These are phyloP conservation scores for Acacia pycnantha DNA, from an alignment of 331 rosid genomes.

Conservation along the genomic window DNA sequence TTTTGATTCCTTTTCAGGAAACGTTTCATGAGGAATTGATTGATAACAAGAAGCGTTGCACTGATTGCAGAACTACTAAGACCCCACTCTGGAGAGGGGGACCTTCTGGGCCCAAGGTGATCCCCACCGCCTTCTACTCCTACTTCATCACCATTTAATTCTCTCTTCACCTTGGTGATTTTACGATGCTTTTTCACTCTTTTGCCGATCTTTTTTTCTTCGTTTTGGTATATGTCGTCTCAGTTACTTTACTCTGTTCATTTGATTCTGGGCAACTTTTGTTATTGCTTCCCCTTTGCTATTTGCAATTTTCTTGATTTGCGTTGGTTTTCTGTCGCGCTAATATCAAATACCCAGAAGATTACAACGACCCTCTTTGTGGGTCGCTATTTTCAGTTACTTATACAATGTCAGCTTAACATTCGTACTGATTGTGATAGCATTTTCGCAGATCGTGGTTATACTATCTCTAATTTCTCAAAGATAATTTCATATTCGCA, in stretches of 20 bases:
- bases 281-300: neutral
- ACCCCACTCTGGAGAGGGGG: conserved; percentile 94
- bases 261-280: neutral
- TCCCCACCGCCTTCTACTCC: neutral
- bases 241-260: neutral
- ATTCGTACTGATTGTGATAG: neutral
- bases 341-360: neutral
- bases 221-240: neutral
- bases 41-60: conserved; percentile 49
- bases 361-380: neutral
- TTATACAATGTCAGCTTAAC: neutral
- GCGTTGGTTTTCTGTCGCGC: neutral
- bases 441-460: neutral
- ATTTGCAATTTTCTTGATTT: neutral
- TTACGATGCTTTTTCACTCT: neutral
- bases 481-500: neutral
- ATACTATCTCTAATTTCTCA: neutral
- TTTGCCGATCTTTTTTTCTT: neutral
- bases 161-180: neutral
- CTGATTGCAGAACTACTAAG: conserved; percentile 64
- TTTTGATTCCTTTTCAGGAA: conserved; percentile 34
- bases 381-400: neutral
- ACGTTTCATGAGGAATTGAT: conserved; percentile 25
- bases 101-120: conserved; percentile 88
- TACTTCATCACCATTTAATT: neutral